phyloP scores from a whole-genome alignment of 2,329 filamentous ascomycete species.

The Pseudogymnoascus pannorum region DNA sequence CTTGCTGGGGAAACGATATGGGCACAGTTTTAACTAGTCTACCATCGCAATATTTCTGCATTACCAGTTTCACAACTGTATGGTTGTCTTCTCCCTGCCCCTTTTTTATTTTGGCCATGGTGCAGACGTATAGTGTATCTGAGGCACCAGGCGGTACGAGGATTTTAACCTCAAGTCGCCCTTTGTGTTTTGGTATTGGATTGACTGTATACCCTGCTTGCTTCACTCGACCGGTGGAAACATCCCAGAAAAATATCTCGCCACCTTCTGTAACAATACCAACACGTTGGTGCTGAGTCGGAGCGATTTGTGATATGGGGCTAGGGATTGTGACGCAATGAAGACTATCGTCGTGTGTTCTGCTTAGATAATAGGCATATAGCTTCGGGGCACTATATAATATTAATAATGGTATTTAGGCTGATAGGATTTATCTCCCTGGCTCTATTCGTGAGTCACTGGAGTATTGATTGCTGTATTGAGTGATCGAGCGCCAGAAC shows the following conservation, averaged over 20 bases:
- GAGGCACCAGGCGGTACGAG: neutral
- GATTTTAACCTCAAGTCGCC: neutral
- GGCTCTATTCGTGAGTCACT: too few relatives aligned
- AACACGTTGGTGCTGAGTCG: neutral
- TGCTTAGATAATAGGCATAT: conserved; percentile 1
- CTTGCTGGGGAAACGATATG: neutral
- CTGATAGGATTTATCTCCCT: too few relatives aligned
- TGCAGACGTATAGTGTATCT: neutral
- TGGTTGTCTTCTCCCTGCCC: neutral
- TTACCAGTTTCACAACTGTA: neutral
- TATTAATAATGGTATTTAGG: too few relatives aligned
- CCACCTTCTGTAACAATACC: neutral
- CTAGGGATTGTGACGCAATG: neutral
- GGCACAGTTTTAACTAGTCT: neutral
- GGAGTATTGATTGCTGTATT: too few relatives aligned
- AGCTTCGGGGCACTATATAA: neutral
- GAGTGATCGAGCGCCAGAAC: too few relatives aligned
- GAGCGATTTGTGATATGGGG: neutral
- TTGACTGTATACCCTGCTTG: neutral
- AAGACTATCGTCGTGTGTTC: neutral
- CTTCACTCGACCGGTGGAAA: neutral
- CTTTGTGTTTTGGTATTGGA: neutral
- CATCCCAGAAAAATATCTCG: conserved; percentile 7
- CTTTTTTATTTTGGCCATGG: neutral
- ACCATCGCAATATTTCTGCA: conserved; percentile 6